A percentile compares a stretch with the other conserved stretches of the same genome.
These are phyloP conservation scores for Schwanniomyces yamadae DNA, from an alignment of 805 yeast species.

Conservation along the genomic window DNA sequence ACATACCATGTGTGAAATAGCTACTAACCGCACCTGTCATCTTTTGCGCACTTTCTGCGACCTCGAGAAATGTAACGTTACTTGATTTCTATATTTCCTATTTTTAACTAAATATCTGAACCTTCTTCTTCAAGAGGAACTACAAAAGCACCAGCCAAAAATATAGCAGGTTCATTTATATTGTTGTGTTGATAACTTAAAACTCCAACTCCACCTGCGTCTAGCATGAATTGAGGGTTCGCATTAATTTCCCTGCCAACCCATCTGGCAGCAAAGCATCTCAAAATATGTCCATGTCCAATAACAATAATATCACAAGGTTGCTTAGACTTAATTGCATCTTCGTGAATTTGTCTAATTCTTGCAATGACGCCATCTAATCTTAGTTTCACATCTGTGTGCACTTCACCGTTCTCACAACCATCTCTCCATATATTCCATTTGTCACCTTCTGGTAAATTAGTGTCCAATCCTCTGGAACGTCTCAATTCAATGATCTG, in stretches of 20 bases:
- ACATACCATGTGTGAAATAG: neutral
- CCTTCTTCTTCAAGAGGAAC: slow-evolving; percentile 56
- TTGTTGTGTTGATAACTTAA: slow-evolving; percentile 84
- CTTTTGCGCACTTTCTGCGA: no score
- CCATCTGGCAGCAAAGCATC: slow-evolving; percentile 92
- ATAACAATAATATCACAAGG: slow-evolving; percentile 76
- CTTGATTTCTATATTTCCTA: neutral
- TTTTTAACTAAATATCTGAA: slow-evolving; percentile 5
- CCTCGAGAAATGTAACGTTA: slow-evolving; percentile 4
- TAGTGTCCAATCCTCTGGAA: slow-evolving; percentile 50
- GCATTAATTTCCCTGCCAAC: slow-evolving; percentile 52
- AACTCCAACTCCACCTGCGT: slow-evolving; percentile 95
- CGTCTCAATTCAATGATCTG: slow-evolving; percentile 64
- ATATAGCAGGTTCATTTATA: slow-evolving; percentile 83
- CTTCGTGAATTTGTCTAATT: slow-evolving; percentile 58
- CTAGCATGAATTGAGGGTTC: slow-evolving; percentile 82
- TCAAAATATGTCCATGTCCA: slow-evolving; percentile 91
- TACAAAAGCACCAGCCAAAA: slow-evolving; percentile 77
- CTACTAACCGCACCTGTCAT: slow-evolving; percentile 1
- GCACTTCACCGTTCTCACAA: slow-evolving; percentile 84
- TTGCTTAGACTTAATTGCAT: slow-evolving; percentile 48
- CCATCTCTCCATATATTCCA: slow-evolving; percentile 94
- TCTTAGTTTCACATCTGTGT: slow-evolving; percentile 64
- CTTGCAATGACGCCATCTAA: slow-evolving; percentile 67
- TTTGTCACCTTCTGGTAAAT: slow-evolving; percentile 24